Conservation (phyloP, 768 basidiomycete species). For the Agaricus subrufescens region DNA sequence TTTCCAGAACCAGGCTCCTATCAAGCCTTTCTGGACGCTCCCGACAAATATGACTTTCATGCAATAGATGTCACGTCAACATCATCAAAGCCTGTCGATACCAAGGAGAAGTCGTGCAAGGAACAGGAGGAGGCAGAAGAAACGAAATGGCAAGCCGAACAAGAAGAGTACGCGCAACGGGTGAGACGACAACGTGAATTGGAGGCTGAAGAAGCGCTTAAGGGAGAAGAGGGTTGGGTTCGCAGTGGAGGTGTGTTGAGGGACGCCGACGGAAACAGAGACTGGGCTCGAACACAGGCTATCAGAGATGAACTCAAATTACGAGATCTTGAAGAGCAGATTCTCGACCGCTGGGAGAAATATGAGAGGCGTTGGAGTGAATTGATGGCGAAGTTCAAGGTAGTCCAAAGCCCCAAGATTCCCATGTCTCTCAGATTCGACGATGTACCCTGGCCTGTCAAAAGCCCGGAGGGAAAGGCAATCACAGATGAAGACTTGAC, state of each 20-base stretch:
- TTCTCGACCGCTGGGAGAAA: conserved; percentile 40
- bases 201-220: conserved; percentile 37
- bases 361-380: conserved; percentile 51
- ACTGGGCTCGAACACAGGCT: conserved; percentile 43
- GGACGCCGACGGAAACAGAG: conserved; percentile 43
- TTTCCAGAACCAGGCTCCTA: neutral
- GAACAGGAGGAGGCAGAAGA: neutral
- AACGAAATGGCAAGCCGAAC: neutral
- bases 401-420: neutral
- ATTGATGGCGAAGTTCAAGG: conserved; percentile 24
- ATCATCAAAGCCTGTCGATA: no score
- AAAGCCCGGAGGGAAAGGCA: conserved; percentile 8
- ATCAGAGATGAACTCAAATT: conserved; percentile 43
- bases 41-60: no score
- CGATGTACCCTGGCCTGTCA: conserved; percentile 64
- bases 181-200: conserved; percentile 15
- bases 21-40: neutral
- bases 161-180: neutral
- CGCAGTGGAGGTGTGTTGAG: conserved; percentile 52
- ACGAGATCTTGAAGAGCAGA: conserved; percentile 35
- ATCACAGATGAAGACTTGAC: conserved; percentile 29
- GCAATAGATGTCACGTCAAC: no score
- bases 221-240: conserved; percentile 57
- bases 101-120: no score
- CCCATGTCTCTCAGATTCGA: conserved; percentile 30